Evolutionary conservation across 2,329 filamentous ascomycete species (phyloP).

Genomic region (Aspergillus chevalieri): DNA sequence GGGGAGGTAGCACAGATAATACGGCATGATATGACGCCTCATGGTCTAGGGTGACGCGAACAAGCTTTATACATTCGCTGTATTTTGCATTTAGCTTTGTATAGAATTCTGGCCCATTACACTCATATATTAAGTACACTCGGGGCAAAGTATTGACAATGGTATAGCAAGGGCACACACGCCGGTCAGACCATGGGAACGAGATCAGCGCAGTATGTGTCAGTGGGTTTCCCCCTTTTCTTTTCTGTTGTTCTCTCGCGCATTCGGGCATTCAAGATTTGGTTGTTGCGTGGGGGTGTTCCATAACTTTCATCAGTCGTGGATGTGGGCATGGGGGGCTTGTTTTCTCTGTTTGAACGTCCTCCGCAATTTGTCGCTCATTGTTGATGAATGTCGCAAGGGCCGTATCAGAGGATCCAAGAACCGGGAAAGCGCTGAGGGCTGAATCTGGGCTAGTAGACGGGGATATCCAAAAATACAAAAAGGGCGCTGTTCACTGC

Average conservation of each 20-base stretch:
- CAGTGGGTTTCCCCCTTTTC: no score
- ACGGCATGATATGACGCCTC: no score
- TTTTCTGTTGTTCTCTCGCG: neutral
- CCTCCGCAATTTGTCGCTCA: neutral
- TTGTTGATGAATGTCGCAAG: neutral
- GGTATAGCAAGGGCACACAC: neutral
- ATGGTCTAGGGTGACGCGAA: no score
- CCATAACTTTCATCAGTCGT: neutral
- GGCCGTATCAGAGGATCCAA: neutral
- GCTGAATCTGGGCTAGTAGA: neutral
- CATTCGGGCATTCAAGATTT: conserved; percentile 4
- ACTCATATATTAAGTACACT: no score
- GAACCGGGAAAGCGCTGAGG: neutral
- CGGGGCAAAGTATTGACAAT: neutral
- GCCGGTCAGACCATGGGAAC: conserved; percentile 8
- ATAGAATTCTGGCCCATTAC: no score
- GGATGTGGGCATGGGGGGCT: neutral
- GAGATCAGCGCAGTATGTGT: conserved; percentile 9
- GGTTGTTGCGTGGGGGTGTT: conserved; percentile 8
- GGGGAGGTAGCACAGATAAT: no score
- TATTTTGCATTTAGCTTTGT: no score
- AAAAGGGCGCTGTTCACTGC: neutral
- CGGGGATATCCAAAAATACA: neutral
- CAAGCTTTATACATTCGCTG: no score
- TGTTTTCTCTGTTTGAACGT: neutral